A percentile compares a stretch with the other conserved stretches of the same genome.
These are phyloP conservation scores for Saccharum hybrid DNA, from an alignment of 202 grass and related monocot species.

Conservation along the genomic window DNA sequence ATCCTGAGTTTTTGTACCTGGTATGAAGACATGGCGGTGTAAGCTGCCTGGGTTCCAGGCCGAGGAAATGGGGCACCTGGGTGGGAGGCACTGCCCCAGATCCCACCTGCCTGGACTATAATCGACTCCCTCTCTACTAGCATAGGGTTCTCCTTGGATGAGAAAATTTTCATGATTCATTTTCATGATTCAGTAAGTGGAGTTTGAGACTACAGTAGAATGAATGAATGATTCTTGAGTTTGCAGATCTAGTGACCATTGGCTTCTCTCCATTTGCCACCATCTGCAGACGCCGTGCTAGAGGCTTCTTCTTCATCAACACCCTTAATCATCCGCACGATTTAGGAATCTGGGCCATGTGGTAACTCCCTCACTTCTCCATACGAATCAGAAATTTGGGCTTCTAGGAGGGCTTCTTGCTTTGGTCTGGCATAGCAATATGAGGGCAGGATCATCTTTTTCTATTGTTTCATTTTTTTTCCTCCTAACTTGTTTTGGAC, in stretches of 20 bases:
- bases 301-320: background rate
- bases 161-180: background rate
- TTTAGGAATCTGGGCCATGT: background rate
- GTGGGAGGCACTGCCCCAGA: too few species aligned
- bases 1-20: background rate
- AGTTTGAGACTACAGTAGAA: background rate
- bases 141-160: background rate
- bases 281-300: background rate
- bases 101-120: background rate
- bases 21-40: background rate
- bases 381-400: background rate
- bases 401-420: background rate
- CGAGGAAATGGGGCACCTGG: too few species aligned
- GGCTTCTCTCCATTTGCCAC: background rate
- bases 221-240: background rate
- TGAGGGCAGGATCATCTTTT: background rate
- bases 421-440: background rate
- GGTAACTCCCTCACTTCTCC: background rate
- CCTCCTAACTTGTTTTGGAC: background rate
- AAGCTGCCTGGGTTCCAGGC: background rate
- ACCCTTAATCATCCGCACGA: background rate
- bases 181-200: background rate
- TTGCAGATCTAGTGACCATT: background rate
- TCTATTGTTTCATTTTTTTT: background rate
- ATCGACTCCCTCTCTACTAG: background rate